A percentile compares a stretch with the other conserved stretches of the same genome.
phyloP scores from a whole-genome alignment of 495 filamentous ascomycete species.

The Trichocladium antarcticum region DNA sequence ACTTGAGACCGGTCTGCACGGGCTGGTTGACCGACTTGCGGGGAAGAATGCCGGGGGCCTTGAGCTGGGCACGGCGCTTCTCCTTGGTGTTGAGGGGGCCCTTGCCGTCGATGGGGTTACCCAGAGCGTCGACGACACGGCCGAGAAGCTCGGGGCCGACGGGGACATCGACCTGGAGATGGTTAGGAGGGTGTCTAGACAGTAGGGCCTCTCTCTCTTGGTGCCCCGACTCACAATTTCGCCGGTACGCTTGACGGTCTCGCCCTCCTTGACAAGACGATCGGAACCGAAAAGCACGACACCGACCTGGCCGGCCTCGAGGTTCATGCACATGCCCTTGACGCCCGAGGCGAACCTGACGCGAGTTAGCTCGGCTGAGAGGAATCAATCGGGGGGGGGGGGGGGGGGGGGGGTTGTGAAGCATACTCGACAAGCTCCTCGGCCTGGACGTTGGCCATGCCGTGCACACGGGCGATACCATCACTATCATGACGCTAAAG shows the following conservation, averaged over 20 bases:
- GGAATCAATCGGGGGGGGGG: not conserved
- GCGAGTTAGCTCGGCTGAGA: slow-evolving; percentile 15
- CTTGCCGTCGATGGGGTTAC: slow-evolving; percentile 99
- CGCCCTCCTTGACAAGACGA: slow-evolving; percentile 98
- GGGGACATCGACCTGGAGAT: slow-evolving; percentile 79
- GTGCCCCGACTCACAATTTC: slow-evolving; percentile 67
- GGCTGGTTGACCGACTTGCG: slow-evolving; percentile 95
- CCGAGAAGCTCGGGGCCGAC: slow-evolving; percentile 87
- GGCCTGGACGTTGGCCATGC: slow-evolving; percentile 99
- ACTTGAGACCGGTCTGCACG: slow-evolving; percentile 98
- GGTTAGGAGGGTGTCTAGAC: slow-evolving; percentile 1
- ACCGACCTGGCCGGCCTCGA: slow-evolving; percentile 99
- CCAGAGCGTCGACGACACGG: slow-evolving; percentile 95
- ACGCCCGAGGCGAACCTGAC: slow-evolving; percentile 95
- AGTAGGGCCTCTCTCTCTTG: not conserved
- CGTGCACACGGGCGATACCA: slow-evolving; percentile 99
- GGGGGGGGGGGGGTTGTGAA: not conserved
- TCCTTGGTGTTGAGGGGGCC: slow-evolving; percentile 83
- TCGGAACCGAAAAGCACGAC: slow-evolving; percentile 99
- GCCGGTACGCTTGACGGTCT: slow-evolving; percentile 98
- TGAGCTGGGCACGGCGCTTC: slow-evolving; percentile 94
- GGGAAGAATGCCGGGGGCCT: slow-evolving; percentile 96
- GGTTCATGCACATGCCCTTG: slow-evolving; percentile 99
- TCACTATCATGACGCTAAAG: slow-evolving; percentile 52
- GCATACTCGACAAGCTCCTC: slow-evolving; percentile 99